Conservation (phyloP, 2,329 filamentous ascomycete species). For the Trichoderma sp. region DNA sequence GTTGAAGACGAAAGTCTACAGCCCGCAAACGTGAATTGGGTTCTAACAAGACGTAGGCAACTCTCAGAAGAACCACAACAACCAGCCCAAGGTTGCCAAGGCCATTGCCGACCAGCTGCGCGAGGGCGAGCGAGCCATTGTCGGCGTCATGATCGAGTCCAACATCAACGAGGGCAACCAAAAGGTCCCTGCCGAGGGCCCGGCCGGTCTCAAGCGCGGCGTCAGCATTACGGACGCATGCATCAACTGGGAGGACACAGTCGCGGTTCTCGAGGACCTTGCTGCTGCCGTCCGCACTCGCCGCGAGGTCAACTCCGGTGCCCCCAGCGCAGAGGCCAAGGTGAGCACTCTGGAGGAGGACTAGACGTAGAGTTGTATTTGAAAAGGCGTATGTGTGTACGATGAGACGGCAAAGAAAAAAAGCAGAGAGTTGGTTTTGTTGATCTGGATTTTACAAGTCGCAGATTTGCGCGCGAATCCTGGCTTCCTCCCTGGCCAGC, state of each 20-base stretch:
- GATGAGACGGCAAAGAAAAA: not conserved
- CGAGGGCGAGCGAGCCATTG: constrained; percentile 82
- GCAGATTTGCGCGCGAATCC: not conserved
- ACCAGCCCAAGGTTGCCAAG: constrained; percentile 91
- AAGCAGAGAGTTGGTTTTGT: not conserved
- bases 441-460: constrained; percentile 1
- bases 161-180: constrained; percentile 91
- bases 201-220: constrained; percentile 76
- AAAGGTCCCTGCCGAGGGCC: constrained; percentile 84
- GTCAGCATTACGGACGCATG: constrained; percentile 96
- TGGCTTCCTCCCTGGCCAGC: constrained; percentile 10
- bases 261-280: constrained; percentile 79
- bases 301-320: constrained; percentile 56
- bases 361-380: constrained; percentile 35
- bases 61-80: constrained; percentile 95
- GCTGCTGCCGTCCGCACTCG: constrained; percentile 80
- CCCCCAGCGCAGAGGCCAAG: constrained; percentile 39
- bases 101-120: constrained; percentile 81
- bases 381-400: not conserved
- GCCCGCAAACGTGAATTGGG: not conserved
- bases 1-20: too few relatives aligned
- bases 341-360: constrained; percentile 57
- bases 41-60: constrained; percentile 63
- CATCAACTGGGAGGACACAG: constrained; percentile 88
- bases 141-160: constrained; percentile 98